A percentile compares a stretch with the other conserved stretches of the same genome.
Evolutionary conservation across 768 basidiomycete species (phyloP).

Genomic region (Lenzites betulinus): DNA sequence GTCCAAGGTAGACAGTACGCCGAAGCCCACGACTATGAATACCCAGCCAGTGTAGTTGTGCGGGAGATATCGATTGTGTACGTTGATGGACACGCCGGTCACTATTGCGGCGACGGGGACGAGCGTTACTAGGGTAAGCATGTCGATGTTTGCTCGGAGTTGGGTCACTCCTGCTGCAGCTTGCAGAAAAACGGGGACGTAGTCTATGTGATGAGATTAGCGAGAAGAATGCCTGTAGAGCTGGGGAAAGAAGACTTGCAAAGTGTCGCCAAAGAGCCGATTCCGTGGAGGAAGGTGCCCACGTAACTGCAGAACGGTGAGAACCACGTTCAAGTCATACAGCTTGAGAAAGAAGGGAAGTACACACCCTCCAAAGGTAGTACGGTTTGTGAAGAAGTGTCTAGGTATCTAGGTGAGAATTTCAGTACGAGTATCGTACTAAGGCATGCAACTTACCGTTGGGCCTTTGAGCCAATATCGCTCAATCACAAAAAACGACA

Average conservation of each 20-base stretch:
- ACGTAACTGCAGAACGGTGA: slow-evolving; percentile 30
- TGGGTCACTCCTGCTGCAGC: slow-evolving; percentile 41
- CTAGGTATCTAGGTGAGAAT: no score
- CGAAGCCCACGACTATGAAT: slow-evolving; percentile 37
- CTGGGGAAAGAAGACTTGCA: slow-evolving; percentile 15
- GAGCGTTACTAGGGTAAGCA: slow-evolving; percentile 36
- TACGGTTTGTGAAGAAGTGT: slow-evolving; percentile 1
- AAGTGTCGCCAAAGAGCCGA: slow-evolving; percentile 26
- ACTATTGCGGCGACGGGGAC: slow-evolving; percentile 42
- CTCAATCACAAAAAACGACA: slow-evolving; percentile 36
- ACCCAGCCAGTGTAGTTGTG: slow-evolving; percentile 41
- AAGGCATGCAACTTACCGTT: slow-evolving; percentile 23
- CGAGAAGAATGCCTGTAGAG: neutral
- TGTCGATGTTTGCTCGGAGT: slow-evolving; percentile 38
- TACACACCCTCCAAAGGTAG: slow-evolving; percentile 8
- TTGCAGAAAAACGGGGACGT: slow-evolving; percentile 49
- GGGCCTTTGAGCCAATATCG: slow-evolving; percentile 26
- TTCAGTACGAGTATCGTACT: no score
- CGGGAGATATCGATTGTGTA: slow-evolving; percentile 36
- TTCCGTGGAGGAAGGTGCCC: slow-evolving; percentile 35
- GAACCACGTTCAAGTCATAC: no score
- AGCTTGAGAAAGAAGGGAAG: neutral
- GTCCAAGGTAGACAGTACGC: slow-evolving; percentile 36
- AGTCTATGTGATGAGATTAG: slow-evolving; percentile 28
- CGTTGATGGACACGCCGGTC: slow-evolving; percentile 34